Percentiles rank a stretch among this genome's conserved stretches.
phyloP scores from a whole-genome alignment of 352 stramenopile species.

The Phytopythium cucurbitacearum region DNA sequence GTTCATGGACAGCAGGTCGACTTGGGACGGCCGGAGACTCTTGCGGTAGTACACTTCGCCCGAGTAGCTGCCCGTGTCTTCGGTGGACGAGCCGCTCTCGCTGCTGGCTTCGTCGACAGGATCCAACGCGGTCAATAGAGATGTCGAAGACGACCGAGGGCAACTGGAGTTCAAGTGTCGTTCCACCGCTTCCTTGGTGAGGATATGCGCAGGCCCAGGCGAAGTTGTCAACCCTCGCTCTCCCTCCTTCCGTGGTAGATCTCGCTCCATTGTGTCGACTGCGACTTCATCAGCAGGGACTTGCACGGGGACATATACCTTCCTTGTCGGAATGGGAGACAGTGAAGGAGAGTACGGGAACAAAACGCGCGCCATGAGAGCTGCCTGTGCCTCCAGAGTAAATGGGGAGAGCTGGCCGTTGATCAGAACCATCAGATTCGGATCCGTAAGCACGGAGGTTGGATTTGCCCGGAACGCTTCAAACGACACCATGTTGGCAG shows the following conservation, averaged over 20 bases:
- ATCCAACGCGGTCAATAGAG: constrained; percentile 8
- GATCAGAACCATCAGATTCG: constrained; percentile 55
- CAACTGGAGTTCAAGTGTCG: background rate
- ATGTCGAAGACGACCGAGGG: background rate
- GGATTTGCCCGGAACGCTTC: constrained; percentile 53
- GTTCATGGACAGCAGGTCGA: constrained; percentile 52
- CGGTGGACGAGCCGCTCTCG: constrained; percentile 23
- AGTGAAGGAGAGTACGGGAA: constrained; percentile 59
- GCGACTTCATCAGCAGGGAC: too few species aligned
- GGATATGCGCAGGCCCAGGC: background rate
- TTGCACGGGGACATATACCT: background rate
- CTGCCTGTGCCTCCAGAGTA: constrained; percentile 51
- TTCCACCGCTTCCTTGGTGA: background rate
- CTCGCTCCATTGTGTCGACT: too few species aligned
- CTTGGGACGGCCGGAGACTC: constrained; percentile 53
- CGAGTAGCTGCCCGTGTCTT: constrained; percentile 34
- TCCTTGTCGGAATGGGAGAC: background rate
- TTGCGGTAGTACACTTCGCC: constrained; percentile 50
- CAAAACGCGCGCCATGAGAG: constrained; percentile 55
- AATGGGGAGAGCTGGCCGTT: constrained; percentile 58
- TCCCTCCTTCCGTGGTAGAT: too few species aligned
- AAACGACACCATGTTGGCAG: constrained; percentile 59
- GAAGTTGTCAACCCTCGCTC: too few species aligned
- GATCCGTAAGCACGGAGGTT: constrained; percentile 39
- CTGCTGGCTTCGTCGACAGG: constrained; percentile 22